Conservation (phyloP, 352 stramenopile genomes). For the Blastocystis sp. region DNA sequence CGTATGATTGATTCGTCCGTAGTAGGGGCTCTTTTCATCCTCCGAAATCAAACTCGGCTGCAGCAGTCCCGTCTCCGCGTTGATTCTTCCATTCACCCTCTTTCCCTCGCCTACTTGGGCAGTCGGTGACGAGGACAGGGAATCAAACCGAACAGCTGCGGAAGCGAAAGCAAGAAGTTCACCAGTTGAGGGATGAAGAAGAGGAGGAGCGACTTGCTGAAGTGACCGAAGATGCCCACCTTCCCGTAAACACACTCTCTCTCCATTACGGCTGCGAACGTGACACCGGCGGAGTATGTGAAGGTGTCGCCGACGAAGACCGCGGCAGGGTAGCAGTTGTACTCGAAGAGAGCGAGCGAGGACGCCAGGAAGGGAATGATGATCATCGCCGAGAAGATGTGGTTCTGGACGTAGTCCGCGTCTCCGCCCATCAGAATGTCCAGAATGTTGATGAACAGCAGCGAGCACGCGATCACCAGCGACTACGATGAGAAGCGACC, state of each 20-base stretch:
- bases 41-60: not conserved
- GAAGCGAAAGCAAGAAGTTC: conserved; percentile 94
- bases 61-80: not conserved
- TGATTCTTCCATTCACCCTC: not conserved
- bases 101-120: conserved; percentile 68
- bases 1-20: conserved; percentile 73
- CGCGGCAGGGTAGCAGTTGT: conserved; percentile 91
- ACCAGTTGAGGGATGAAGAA: conserved; percentile 94
- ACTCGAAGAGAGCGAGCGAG: conserved; percentile 80
- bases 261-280: conserved; percentile 79
- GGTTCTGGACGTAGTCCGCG: conserved; percentile 62
- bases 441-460: conserved; percentile 84
- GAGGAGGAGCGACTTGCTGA: conserved; percentile 91
- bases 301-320: conserved; percentile 98
- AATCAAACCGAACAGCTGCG: conserved; percentile 91
- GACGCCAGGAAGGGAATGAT: conserved; percentile 81
- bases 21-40: conserved; percentile 58
- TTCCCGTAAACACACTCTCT: not conserved
- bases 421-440: conserved; percentile 72
- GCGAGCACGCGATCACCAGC: conserved; percentile 75
- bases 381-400: conserved; percentile 88
- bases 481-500: conserved; percentile 41
- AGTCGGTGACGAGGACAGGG: conserved; percentile 90
- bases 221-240: conserved; percentile 83
- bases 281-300: conserved; percentile 97